Evolutionary conservation across 306 rosid genomes (phyloP).

Genomic region (Sindora glabra): DNA sequence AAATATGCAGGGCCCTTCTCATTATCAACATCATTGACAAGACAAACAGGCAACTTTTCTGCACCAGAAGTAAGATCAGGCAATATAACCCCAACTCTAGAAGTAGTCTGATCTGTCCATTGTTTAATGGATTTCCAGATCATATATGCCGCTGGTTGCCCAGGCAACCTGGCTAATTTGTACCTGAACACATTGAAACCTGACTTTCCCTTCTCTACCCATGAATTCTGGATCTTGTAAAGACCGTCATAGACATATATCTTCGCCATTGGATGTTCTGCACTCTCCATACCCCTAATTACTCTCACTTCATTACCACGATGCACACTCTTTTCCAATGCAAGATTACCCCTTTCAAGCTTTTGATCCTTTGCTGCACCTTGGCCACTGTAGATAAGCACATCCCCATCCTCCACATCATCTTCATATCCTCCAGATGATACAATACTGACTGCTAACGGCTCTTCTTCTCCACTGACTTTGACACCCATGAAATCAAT

Average conservation of each 20-base stretch:
- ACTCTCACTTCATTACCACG: slow-evolving; percentile 78
- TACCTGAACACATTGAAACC: slow-evolving; percentile 82
- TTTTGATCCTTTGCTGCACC: slow-evolving; percentile 86
- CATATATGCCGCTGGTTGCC: slow-evolving; percentile 61
- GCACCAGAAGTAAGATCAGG: slow-evolving; percentile 89
- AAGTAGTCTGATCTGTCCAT: slow-evolving; percentile 54
- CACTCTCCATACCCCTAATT: slow-evolving; percentile 64
- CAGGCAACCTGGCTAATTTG: slow-evolving; percentile 52
- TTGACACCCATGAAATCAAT: slow-evolving; percentile 74
- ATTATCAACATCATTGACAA: slow-evolving; percentile 80
- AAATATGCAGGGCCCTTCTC: slow-evolving; percentile 97
- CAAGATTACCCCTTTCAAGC: slow-evolving; percentile 98
- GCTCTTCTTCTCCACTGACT: slow-evolving; percentile 63
- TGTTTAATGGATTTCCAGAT: slow-evolving; percentile 69
- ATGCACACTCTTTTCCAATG: slow-evolving; percentile 72
- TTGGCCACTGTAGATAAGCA: slow-evolving; percentile 85
- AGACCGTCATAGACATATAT: slow-evolving; percentile 89
- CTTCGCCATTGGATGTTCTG: slow-evolving; percentile 51
- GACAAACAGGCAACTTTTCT: slow-evolving; percentile 79
- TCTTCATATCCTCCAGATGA: slow-evolving; percentile 95
- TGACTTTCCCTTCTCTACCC: slow-evolving; percentile 76
- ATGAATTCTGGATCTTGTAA: slow-evolving; percentile 70
- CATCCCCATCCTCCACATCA: slow-evolving; percentile 58
- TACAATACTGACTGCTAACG: slow-evolving; percentile 85
- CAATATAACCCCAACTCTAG: slow-evolving; percentile 70